Evolutionary conservation across 495 filamentous ascomycete genomes (phyloP), one percentile per base, ranked within the genome.

Genomic region (Geopyxis carbonaria): DNA sequence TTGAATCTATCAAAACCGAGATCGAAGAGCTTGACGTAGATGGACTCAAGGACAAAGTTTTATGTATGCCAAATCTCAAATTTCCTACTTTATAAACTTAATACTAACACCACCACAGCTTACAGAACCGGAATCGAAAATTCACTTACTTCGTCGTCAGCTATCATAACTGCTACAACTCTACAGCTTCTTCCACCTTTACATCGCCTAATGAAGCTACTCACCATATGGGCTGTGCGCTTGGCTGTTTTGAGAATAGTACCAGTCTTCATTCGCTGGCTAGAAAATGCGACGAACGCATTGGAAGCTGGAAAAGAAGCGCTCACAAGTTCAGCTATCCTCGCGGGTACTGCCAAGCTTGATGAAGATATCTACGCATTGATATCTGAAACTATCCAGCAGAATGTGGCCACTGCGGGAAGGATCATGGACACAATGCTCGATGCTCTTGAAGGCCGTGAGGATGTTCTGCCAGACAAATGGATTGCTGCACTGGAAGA

Each of bases 401-500:
- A 68, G 6, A 79, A 78, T 38, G 75, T 95, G 13, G 60, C 69
- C 23, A 65, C 68, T 13, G 66, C 81, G 1, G 91, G 83, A 0
- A 68, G 68, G 25, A 62, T 73, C 16, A 63, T 95, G 55, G 89
- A 97, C 55, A 66, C 60, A 9, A 80, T 91, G 67, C 67, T 95
- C 5, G 86, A 95, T 49, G 63, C 71, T 7, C 61, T 95, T 7
- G 89, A 93, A 53, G 84, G 81, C 4, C 67, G 73, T 19, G 64
- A 76, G 38, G 89, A 97, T 47, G 77, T 77, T 2, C 55, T 97
- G 7, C 89, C 89, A 0, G 82, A 92, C 22, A 50, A 59, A 14
- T 97, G 91, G 91, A 71, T 94, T 32, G 81, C 86, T 41, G 65
- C 74, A 5, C 70, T 95, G 49, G 91, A 95, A 53, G 55, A 58